These are phyloP conservation scores for Cercospora sesami DNA, from an alignment of 2,329 filamentous ascomycete species.

Conservation along the genomic window DNA sequence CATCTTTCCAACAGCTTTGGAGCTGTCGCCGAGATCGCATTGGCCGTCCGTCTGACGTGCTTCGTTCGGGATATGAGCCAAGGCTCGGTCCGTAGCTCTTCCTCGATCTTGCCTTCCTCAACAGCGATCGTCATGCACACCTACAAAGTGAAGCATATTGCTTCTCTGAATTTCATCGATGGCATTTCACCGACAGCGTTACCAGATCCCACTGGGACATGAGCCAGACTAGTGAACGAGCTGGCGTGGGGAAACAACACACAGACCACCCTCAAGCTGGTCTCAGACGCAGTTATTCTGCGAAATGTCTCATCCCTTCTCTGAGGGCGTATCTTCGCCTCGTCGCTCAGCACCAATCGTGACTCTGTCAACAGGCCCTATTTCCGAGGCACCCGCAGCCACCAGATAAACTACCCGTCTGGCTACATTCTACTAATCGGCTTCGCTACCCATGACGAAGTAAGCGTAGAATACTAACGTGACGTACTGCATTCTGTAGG, in stretches of 20 bases:
- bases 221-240: background rate
- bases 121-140: constrained; percentile 1
- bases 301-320: background rate
- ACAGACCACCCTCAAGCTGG: background rate
- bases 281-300: background rate
- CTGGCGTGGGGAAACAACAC: background rate
- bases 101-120: background rate
- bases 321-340: background rate
- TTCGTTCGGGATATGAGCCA: constrained; percentile 1
- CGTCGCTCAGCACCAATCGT: background rate
- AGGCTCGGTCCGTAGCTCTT: background rate
- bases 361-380: background rate
- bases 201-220: background rate
- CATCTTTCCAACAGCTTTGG: constrained; percentile 11
- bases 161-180: background rate
- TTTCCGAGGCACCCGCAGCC: background rate
- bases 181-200: background rate
- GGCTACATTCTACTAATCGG: background rate
- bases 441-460: background rate
- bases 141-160: background rate
- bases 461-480: constrained; percentile 8
- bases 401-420: background rate
- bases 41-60: constrained; percentile 14
- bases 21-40: constrained; percentile 18
- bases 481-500: constrained; percentile 2